A percentile compares a stretch with the other conserved stretches of the same genome.
phyloP scores from a whole-genome alignment of 1,284 basidiomycete genomes.

The Microbotryum violaceum region DNA sequence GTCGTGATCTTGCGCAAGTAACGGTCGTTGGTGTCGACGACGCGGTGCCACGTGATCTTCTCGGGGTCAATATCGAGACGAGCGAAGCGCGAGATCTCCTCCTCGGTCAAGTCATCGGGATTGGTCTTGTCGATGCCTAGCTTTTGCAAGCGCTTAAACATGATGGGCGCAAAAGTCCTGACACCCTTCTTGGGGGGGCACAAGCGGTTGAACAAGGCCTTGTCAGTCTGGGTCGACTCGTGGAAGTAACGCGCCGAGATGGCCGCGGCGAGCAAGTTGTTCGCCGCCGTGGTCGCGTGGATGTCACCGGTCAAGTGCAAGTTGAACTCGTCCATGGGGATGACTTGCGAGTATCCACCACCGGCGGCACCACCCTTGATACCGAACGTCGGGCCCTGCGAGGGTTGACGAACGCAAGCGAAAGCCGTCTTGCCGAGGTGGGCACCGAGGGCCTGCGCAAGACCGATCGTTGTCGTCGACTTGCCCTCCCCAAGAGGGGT shows the following conservation, averaged over 20 bases:
- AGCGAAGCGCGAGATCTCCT: constrained; percentile 83
- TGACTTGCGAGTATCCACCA: constrained; percentile 92
- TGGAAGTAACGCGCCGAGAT: constrained; percentile 98
- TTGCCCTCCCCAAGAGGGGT: constrained; percentile 98
- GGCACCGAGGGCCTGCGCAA: constrained; percentile 93
- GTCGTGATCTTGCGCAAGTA: constrained; percentile 92
- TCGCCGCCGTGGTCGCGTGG: constrained; percentile 94
- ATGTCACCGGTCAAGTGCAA: constrained; percentile 96
- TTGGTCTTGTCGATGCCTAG: constrained; percentile 92
- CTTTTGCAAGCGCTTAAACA: constrained; percentile 91
- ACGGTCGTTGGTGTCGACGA: constrained; percentile 92
- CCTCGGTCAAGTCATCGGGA: constrained; percentile 83
- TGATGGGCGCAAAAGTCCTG: constrained; percentile 88
- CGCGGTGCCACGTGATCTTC: constrained; percentile 97
- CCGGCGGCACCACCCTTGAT: constrained; percentile 99
- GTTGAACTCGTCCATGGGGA: constrained; percentile 58
- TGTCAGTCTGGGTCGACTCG: constrained; percentile 91
- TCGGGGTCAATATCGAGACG: constrained; percentile 84
- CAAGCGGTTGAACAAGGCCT: constrained; percentile 84
- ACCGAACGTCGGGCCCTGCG: constrained; percentile 97
- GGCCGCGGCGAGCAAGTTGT: constrained; percentile 91
- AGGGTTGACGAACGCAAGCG: constrained; percentile 97
- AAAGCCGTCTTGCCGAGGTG: constrained; percentile 88
- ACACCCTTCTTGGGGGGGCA: constrained; percentile 91
- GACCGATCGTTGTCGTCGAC: constrained; percentile 95